A percentile compares a stretch with the other conserved stretches of the same genome.
Evolutionary conservation across 805 yeast genomes (phyloP).

Genomic region (Candida broadrunensis): DNA sequence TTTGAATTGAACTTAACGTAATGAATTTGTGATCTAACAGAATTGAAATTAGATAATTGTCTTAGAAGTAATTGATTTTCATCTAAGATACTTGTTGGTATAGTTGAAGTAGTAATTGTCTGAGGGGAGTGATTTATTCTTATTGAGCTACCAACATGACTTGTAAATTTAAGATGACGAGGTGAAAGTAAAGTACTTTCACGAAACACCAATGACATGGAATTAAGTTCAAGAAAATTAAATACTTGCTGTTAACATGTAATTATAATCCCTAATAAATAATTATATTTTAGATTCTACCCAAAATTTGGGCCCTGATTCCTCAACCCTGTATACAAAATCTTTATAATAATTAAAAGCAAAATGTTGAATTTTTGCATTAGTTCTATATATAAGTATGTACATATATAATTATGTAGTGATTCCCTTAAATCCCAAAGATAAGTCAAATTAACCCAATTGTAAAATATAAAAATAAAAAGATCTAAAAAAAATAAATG

Average conservation of each 20-base stretch:
- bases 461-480: background rate
- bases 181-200: background rate
- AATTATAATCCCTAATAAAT: too few relatives aligned
- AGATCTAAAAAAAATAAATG: background rate
- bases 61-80: too few relatives aligned
- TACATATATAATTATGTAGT: background rate
- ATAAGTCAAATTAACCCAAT: background rate
- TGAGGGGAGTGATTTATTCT: background rate
- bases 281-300: too few relatives aligned
- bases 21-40: too few relatives aligned
- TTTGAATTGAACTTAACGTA: too few relatives aligned
- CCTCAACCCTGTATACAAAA: too few relatives aligned
- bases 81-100: too few relatives aligned
- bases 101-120: too few relatives aligned
- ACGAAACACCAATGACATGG: background rate
- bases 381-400: background rate
- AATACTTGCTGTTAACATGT: too few relatives aligned
- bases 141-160: background rate
- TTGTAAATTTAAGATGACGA: background rate
- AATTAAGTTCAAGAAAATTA: background rate
- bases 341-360: background rate
- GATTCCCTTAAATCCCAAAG: background rate
- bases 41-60: too few relatives aligned
- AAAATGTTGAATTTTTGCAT: constrained; percentile 1
- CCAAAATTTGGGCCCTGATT: too few relatives aligned